A percentile compares a stretch with the other conserved stretches of the same genome.
Evolutionary conservation across 176 grass and related monocot species (phyloP).

Genomic region (Alopecurus myosuroides): DNA sequence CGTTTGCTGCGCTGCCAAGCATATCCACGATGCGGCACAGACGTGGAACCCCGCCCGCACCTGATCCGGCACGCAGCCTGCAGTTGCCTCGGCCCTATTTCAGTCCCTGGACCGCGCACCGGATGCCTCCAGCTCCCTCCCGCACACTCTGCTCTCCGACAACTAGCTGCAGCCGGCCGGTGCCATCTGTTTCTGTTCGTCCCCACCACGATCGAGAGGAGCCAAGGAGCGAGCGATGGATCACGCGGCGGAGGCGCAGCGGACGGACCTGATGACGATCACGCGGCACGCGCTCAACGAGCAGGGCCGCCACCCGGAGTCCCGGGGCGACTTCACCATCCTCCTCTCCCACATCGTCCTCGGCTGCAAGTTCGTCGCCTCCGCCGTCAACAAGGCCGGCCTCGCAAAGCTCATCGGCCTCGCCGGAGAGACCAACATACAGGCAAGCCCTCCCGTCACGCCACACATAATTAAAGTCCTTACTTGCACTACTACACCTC

Average conservation of each 20-base stretch:
- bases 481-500: background rate
- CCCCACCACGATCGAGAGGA: background rate
- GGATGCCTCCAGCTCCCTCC: background rate
- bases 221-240: too few relatives aligned
- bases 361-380: constrained; percentile 96
- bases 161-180: too few relatives aligned
- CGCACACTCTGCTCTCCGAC: too few relatives aligned
- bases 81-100: constrained; percentile 23
- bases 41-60: constrained; percentile 16
- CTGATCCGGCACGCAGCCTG: background rate
- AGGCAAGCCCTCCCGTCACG: constrained; percentile 37
- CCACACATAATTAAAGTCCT: background rate
- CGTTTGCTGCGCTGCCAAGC: constrained; percentile 6
- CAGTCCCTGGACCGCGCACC: background rate
- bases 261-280: constrained; percentile 97
- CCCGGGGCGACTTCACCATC: constrained; percentile 91
- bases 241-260: constrained; percentile 76
- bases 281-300: constrained; percentile 94
- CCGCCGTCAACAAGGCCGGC: constrained; percentile 90
- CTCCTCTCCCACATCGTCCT: constrained; percentile 97
- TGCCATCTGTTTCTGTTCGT: too few relatives aligned
- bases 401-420: constrained; percentile 89
- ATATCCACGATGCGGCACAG: background rate
- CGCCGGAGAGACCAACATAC: constrained; percentile 87
- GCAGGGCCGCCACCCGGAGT: constrained; percentile 72